Conservation (phyloP, 2,329 filamentous ascomycete genomes). For the Pseudonectria foliicola region DNA sequence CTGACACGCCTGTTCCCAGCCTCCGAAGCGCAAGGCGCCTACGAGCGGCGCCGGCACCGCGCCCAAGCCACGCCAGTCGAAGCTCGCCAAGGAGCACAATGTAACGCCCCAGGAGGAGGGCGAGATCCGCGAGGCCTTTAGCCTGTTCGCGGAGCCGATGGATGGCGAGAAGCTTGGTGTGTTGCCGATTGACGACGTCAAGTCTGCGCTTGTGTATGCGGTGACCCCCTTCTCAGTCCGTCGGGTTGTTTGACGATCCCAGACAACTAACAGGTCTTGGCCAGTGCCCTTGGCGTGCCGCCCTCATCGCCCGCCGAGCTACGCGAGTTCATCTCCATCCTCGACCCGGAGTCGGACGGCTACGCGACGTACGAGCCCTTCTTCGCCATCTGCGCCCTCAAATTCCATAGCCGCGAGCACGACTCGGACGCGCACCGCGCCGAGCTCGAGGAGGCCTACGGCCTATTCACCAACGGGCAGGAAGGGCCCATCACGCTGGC, state of each 20-base stretch:
- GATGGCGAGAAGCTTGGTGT: conserved; percentile 67
- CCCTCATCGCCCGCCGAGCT: conserved; percentile 60
- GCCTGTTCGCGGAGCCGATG: conserved; percentile 67
- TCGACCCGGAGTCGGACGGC: conserved; percentile 77
- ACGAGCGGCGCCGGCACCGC: conserved; percentile 21
- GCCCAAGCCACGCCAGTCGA: conserved; percentile 58
- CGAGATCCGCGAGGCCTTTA: conserved; percentile 87
- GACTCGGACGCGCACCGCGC: conserved; percentile 46
- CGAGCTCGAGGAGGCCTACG: conserved; percentile 77
- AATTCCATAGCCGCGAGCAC: conserved; percentile 58
- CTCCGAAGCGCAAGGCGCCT: conserved; percentile 45
- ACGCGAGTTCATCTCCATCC: conserved; percentile 65
- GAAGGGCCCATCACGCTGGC: conserved; percentile 64
- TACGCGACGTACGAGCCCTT: conserved; percentile 75
- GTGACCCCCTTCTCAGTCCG: too few relatives aligned
- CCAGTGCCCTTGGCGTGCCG: conserved; percentile 72
- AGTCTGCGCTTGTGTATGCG: conserved; percentile 67
- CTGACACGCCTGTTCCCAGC: conserved; percentile 26
- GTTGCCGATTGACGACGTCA: conserved; percentile 59
- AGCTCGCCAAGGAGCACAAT: conserved; percentile 87
- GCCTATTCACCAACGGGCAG: conserved; percentile 61
- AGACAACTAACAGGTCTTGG: too few relatives aligned
- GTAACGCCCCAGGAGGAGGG: conserved; percentile 76
- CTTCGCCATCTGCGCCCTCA: conserved; percentile 80
- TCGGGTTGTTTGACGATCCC: too few relatives aligned